Evolutionary conservation across 2,329 filamentous ascomycete species (phyloP), one percentile per base, ranked within the genome.

Genomic region (Corniculantispora saksenae): DNA sequence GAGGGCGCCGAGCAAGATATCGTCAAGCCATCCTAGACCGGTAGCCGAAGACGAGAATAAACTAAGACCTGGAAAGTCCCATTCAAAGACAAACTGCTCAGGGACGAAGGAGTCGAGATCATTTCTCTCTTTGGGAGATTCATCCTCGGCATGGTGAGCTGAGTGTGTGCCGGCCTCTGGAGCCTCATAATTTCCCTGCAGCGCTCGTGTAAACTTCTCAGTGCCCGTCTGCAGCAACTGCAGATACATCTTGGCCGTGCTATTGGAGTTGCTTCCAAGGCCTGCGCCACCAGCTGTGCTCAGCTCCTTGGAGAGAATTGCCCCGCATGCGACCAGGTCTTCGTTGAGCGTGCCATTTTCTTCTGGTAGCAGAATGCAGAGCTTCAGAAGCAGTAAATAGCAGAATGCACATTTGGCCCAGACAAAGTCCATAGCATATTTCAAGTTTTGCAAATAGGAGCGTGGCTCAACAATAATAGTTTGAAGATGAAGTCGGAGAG

Each of bases 361-460:
- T 23, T 67, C 68, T 0, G 80, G 80, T 0, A 86, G 73, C 1
- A 86, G 75, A 0, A 82, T 78, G 0, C 82, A 80, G 3, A 86
- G 75, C 64, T 84, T 84, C 2, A 86, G 78, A 1, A 86, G 78
- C 1, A 87, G 75, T 2, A 86, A 73, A 53, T 86, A 83, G n/a
- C 82, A 85, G 66, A 86, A 86, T 0, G 83, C 83, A 59, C 82
- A 83, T 70, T 86, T 86, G 0, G 83, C 84, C 83, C 84, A 86
- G 23, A 86, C 83, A 66, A 86, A 86, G 63, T 86, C 83, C 79
- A 85, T 84, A 0, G 83, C 83, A 67, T 82, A 86, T 35, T 78
- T 80, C 40, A 86, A 79, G 19, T 81, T 82, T 17, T 76, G 78
- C 10, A 86, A 78, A 68, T 86, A 86, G 2, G 75, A 70, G 17